These are phyloP conservation scores for Pisolithus thermaeus DNA, from an alignment of 1,284 basidiomycete species.

Conservation along the genomic window DNA sequence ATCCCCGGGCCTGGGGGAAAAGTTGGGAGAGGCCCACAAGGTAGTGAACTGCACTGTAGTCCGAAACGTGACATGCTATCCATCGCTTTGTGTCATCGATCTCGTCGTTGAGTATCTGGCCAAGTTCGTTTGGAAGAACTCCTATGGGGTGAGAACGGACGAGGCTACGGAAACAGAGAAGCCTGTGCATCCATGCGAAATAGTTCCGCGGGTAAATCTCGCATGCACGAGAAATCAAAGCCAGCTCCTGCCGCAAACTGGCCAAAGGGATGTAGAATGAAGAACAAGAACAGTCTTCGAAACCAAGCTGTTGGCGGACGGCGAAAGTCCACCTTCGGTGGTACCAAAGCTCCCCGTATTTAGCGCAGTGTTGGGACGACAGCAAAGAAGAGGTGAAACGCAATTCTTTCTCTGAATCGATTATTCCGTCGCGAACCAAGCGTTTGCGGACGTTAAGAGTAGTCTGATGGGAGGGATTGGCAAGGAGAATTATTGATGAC, in stretches of 20 bases:
- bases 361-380: constrained; percentile 47
- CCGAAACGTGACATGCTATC: constrained; percentile 57
- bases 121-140: constrained; percentile 16
- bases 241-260: constrained; percentile 39
- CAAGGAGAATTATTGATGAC: constrained; percentile 48
- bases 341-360: constrained; percentile 62
- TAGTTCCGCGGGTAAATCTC: constrained; percentile 63
- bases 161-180: constrained; percentile 34
- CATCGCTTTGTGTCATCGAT: constrained; percentile 35
- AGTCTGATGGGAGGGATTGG: constrained; percentile 63
- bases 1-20: constrained; percentile 1
- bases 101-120: constrained; percentile 35
- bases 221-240: constrained; percentile 41
- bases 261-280: constrained; percentile 22
- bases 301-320: constrained; percentile 14
- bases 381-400: constrained; percentile 42
- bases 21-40: constrained; percentile 30
- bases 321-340: constrained; percentile 59
- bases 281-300: constrained; percentile 1
- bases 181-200: constrained; percentile 59
- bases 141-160: constrained; percentile 6
- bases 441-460: constrained; percentile 55
- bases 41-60: constrained; percentile 58
- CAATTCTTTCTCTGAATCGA: constrained; percentile 42
- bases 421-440: constrained; percentile 33